These are phyloP conservation scores for Vigna trinervia DNA, from an alignment of 306 rosid genomes.

Conservation along the genomic window DNA sequence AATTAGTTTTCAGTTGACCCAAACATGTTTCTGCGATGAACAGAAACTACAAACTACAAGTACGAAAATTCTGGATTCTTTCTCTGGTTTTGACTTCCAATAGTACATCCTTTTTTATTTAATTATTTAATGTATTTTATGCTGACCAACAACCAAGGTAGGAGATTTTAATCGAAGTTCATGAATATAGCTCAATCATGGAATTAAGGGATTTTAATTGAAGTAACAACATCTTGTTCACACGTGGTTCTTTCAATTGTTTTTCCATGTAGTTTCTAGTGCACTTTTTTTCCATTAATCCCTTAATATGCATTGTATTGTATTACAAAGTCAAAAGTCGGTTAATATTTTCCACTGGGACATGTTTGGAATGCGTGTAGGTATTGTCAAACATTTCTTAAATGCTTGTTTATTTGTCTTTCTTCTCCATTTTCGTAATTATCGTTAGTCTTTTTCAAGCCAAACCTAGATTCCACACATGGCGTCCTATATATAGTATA, in stretches of 20 bases:
- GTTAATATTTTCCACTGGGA: constrained; percentile 40
- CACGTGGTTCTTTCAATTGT: not conserved
- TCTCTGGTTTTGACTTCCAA: constrained; percentile 39
- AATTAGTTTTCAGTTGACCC: no score
- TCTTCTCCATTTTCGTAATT: not conserved
- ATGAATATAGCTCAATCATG: no score
- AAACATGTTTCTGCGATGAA: not conserved
- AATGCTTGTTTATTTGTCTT: not conserved
- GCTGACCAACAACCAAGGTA: no score
- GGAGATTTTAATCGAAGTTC: no score
- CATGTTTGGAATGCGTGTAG: constrained; percentile 19
- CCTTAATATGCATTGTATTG: constrained; percentile 1
- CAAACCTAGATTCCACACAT: constrained; percentile 7
- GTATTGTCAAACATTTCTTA: not conserved
- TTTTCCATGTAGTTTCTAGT: constrained; percentile 44
- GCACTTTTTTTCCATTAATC: constrained; percentile 17
- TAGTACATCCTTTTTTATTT: not conserved
- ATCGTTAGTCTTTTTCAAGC: not conserved
- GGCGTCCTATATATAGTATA: not conserved
- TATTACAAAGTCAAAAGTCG: constrained; percentile 37
- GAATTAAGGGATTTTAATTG: no score
- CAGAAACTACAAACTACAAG: constrained; percentile 1
- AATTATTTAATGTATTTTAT: no score
- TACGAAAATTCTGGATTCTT: not conserved
- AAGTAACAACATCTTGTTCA: constrained; percentile 38